Base-by-base conservation (phyloP, 139 green algal genomes). In the Picochlorum sp. region DNA sequence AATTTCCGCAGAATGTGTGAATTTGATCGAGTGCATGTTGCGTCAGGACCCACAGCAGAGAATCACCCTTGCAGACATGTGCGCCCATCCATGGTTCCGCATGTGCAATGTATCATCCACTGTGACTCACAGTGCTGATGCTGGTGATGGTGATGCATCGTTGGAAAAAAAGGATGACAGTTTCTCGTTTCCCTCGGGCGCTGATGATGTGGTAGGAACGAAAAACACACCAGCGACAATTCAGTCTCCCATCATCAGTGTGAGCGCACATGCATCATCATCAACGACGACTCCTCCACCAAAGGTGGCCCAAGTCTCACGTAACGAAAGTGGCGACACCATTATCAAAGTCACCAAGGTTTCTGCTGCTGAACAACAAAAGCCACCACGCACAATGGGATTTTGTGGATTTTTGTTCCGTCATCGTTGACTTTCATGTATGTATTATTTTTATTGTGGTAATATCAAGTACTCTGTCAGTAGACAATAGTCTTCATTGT, bases 1-100 rank as follows among this genome's bases (percentile, higher is more conserved):
- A 20, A 15, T 77, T 6, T 73, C 64, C 20, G 24, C 49, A n/a
- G 58, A 38, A 18, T 72, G 65, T 34, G 49, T 24, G 6, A 23
- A 58, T 57, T 45, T 77, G 24, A 52, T 77, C 45, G 13, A 4
- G 32, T 8, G 23, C 30, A 61, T 77, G 71, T 63, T 77, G 23
- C 34, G n/a, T 5, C 13, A 10, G 1, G 34, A 69, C 46, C 64
- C 71, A 13, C 18, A 6, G 0, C 10, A 32, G 3, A 57, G 71
- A 45, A 68, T 69, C 57, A 56, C 21, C 32, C 49, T 77, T 13
- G 16, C 23, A 0, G 34, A 56, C 7, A 44, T 69, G 11, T 13
- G 45, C 26, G 23, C 14, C 1, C 71, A 77, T 49, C 71, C 71
- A 49, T 77, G 49, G 49, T 57, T 73, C 30, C 15, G 44, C 20